Percentiles rank a stretch among this genome's conserved stretches.
Conservation (phyloP, 1,139 yeast genomes). For the Insectozyma bohioensis region DNA sequence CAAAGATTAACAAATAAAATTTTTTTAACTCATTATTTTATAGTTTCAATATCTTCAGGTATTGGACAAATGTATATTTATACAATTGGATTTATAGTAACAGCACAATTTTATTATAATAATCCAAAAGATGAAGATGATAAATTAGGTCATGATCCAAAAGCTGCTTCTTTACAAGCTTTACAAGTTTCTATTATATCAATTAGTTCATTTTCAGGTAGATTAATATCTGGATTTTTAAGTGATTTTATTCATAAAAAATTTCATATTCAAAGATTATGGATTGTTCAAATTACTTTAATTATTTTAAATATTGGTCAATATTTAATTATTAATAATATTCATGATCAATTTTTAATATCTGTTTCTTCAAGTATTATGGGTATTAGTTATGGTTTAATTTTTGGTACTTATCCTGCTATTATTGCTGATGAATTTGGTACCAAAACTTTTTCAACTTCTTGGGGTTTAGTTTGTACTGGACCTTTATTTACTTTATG, state of each 20-base stretch:
- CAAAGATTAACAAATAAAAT: constrained; percentile 23
- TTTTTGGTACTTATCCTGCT: constrained; percentile 48
- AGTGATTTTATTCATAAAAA: constrained; percentile 38
- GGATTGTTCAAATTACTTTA: constrained; percentile 37
- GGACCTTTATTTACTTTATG: constrained; percentile 40
- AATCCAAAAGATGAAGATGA: constrained; percentile 11
- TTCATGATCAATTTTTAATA: constrained; percentile 25
- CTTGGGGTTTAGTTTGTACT: constrained; percentile 48
- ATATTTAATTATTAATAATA: constrained; percentile 27
- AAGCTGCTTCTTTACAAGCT: constrained; percentile 41
- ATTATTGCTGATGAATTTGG: constrained; percentile 48
- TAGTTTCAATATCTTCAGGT: constrained; percentile 37
- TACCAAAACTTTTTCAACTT: constrained; percentile 39
- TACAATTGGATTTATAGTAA: constrained; percentile 44
- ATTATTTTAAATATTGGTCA: constrained; percentile 32
- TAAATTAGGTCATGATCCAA: constrained; percentile 11
- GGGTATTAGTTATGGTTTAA: constrained; percentile 42
- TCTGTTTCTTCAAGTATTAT: constrained; percentile 33
- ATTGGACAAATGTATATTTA: constrained; percentile 46
- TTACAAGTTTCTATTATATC: constrained; percentile 46
- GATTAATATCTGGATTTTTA: constrained; percentile 37
- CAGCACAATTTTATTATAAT: constrained; percentile 37
- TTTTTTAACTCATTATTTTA: constrained; percentile 35
- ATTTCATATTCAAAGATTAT: constrained; percentile 36
- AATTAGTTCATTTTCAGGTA: constrained; percentile 40